Evolutionary conservation across 306 rosid genomes (phyloP).

Genomic region (Canavalia ensiformis): DNA sequence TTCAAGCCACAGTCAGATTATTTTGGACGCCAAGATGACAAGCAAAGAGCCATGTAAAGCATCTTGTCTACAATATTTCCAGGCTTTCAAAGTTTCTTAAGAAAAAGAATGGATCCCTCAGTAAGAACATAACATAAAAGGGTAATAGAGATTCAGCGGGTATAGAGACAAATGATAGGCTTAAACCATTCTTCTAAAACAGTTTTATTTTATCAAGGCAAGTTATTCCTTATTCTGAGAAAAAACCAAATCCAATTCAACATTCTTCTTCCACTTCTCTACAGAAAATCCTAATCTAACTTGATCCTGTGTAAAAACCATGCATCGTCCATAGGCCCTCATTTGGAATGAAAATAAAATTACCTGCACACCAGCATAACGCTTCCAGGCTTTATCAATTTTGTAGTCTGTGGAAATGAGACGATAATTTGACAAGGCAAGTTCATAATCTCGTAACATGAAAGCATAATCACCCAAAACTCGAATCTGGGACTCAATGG

Average conservation of each 20-base stretch:
- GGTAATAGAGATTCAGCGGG: constrained; percentile 3
- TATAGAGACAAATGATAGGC: constrained; percentile 13
- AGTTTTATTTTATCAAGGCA: constrained; percentile 27
- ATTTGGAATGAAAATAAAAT: constrained; percentile 42
- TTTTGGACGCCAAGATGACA: constrained; percentile 18
- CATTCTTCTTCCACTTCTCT: constrained; percentile 40
- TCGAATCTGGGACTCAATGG: constrained; percentile 96
- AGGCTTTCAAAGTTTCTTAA: constrained; percentile 21
- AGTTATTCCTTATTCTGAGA: constrained; percentile 25
- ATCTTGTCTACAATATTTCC: constrained; percentile 28
- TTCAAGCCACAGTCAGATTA: constrained; percentile 5
- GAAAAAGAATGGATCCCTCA: constrained; percentile 31
- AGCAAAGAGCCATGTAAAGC: constrained; percentile 9
- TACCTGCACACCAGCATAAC: constrained; percentile 98
- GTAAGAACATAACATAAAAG: constrained; percentile 1
- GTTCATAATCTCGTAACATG: constrained; percentile 97
- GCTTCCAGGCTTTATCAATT: constrained; percentile 99
- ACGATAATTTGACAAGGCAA: constrained; percentile 96
- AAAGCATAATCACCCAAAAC: constrained; percentile 98
- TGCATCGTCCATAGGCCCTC: constrained; percentile 39
- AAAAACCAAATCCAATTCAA: neutral
- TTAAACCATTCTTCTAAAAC: constrained; percentile 26
- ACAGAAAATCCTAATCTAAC: constrained; percentile 39
- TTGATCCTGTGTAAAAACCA: constrained; percentile 10
- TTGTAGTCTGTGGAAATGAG: constrained; percentile 97